Evolutionary conservation across 1,284 basidiomycete species (phyloP), one percentile per base, ranked within the genome.

Genomic region (Coniferiporia sulphurascens): DNA sequence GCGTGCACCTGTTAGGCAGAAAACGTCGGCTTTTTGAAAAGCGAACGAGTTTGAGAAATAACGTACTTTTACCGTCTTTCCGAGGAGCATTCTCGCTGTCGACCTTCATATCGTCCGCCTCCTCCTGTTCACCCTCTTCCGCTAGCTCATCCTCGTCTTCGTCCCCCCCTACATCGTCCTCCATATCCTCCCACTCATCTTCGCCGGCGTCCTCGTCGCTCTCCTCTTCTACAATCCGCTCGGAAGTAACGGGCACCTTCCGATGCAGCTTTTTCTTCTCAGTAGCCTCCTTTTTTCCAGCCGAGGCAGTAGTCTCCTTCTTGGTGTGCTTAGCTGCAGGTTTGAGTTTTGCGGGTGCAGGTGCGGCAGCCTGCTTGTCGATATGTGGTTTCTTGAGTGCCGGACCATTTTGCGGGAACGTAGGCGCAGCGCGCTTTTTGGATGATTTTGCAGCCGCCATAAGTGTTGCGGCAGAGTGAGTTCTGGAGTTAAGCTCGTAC

Each of bases 1-100:
- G 45, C 78, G 76, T 8, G 81, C 71, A 63, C 79, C 86, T 88
- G 38, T 41, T 15, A 22, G 44, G 32, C 52, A 50, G 38, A 48
- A 32, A 2, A 8, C 41, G 45, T 43, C 52, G 52, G 49, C 10
- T 48, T 45, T 13, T 55, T n/a, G 50, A 49, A 9, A 2, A 12
- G 4, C 34, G 36, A 22, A 17, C n/a, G 22, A 17, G 43, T 27
- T 53, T 12, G 41, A 60, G 57, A 62, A 49, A n/a, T n/a, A 44
- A 60, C 77, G 58, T 65, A 86, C 86, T 82, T 68, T 83, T 82
- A 15, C 82, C 75, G 67, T 83, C 78, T 65, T 83, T 86, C 19
- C 61, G 65, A 5, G 56, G 32, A 34, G 34, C 63, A 44, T 55
- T 62, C n/a, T 41, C 59, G 36, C 45, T 60, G 44, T 62, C 60